Base-by-base conservation (phyloP, 495 filamentous ascomycete species). In the Geopyxis carbonaria region DNA sequence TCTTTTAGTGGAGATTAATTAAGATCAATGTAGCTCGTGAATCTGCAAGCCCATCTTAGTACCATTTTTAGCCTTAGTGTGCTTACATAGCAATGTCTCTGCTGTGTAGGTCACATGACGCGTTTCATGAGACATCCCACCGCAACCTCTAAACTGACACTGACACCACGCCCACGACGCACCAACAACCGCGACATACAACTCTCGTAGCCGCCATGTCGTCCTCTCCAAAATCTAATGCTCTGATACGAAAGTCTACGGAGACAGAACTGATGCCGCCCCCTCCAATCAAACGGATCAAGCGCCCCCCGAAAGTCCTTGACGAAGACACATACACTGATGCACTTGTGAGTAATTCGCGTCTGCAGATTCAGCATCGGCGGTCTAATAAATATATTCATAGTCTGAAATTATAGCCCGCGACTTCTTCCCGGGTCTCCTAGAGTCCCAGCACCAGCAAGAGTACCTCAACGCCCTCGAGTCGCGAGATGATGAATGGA, bases 321-420 rank as follows among this genome's bases (percentile, higher is more conserved):
- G 84, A 93, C 58, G 89, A 97, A 66, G 89, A 97, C 49, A 73
- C 75, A 47, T 97, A 97, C 63, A 86, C 83, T 18, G 73, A 80
- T 40, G 80, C 80, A 6, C 62, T 97, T 19, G 51, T 53, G 36
- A 11, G 29, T 21, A 8, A 7, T 30, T 8, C 38, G 33, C 4
- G 23, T 7, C 16, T 22, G n/a, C n/a, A n/a, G n/a, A 11, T 5
- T 2, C 5, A 8, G 3, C 38, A 22, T 45, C 10, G 11, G 7
- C 16, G 11, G 28, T 9, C 40, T 38, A 25, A 45, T 13, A 22
- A 28, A 24, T 11, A 11, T 30, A n/a, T 19, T 5, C 22, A 22
- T 22, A 54, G 52, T 92, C 87, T 1, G 77, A 93, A 34, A 95
- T 97, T 48, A 93, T 95, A 38, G 80, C 81, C 21, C 80, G 91